A percentile compares a stretch with the other conserved stretches of the same genome.
Evolutionary conservation across 257 asterid genomes (phyloP).

Genomic region (Solanum pimpinellifolium): DNA sequence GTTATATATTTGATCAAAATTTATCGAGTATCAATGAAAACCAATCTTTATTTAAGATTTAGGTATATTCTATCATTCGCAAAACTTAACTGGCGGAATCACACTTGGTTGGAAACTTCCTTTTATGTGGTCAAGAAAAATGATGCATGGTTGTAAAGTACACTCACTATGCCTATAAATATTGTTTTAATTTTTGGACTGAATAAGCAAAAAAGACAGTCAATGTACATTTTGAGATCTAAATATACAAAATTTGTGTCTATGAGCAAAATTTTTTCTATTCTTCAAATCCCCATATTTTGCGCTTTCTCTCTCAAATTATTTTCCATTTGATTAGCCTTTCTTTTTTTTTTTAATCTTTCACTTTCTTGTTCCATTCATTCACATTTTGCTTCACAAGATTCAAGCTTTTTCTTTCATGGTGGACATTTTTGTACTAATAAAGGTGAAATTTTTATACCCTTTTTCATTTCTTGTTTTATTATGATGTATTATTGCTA

Average conservation of each 20-base stretch:
- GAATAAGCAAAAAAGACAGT: background rate
- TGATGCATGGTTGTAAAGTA: conserved; percentile 11
- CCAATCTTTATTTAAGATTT: too few species aligned
- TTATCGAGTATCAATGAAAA: background rate
- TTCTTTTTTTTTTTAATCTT: background rate
- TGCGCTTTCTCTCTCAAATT: background rate
- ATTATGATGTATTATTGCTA: background rate
- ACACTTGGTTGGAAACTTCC: conserved; percentile 3
- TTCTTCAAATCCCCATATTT: background rate
- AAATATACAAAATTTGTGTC: background rate
- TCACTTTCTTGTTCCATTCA: background rate
- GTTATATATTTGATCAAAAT: background rate
- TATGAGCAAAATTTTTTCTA: background rate
- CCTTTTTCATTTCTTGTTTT: background rate
- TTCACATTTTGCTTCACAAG: background rate
- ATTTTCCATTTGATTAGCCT: background rate
- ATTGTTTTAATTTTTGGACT: background rate
- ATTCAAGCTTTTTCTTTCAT: background rate
- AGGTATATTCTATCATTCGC: background rate
- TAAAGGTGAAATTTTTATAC: background rate
- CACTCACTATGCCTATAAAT: conserved; percentile 3
- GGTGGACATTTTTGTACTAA: background rate
- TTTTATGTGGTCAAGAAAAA: background rate
- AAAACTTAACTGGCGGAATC: background rate
- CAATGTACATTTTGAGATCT: background rate